phyloP scores from a whole-genome alignment of 345 rosid species.

The Gossypium rotundifolium region DNA sequence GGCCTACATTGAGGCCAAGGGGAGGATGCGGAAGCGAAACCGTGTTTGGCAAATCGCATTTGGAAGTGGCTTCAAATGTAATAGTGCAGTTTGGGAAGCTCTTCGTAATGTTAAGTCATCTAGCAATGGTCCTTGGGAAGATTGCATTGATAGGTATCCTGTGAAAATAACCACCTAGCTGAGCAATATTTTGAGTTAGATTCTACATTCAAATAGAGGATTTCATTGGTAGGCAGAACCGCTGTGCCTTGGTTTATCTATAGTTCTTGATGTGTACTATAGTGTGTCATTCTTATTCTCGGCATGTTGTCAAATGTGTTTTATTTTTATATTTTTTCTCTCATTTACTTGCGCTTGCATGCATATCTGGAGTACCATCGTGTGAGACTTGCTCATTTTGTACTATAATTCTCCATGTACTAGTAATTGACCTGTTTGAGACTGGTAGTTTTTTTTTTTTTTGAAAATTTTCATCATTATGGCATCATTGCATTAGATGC shows the following conservation, averaged over 20 bases:
- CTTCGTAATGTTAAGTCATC: slow-evolving; percentile 32
- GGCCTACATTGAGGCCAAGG: slow-evolving; percentile 46
- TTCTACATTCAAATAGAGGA: not conserved
- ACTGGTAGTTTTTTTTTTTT: not conserved
- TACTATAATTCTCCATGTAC: not conserved
- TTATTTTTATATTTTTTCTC: not conserved
- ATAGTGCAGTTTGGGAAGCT: slow-evolving; percentile 42
- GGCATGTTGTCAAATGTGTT: not conserved
- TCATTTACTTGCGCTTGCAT: not conserved
- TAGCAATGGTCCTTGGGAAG: slow-evolving; percentile 28
- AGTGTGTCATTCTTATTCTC: not conserved
- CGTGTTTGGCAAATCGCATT: slow-evolving; percentile 32
- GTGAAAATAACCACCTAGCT: slow-evolving; percentile 28
- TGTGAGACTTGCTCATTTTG: not conserved
- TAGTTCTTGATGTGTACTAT: slow-evolving; percentile 1
- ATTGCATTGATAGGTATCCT: slow-evolving; percentile 31
- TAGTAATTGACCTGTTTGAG: not conserved
- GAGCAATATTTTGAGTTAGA: not conserved
- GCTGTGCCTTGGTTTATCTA: not conserved
- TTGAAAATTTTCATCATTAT: not conserved
- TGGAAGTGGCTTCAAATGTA: slow-evolving; percentile 51
- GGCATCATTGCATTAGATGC: not conserved
- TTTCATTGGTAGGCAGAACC: not conserved
- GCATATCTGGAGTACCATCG: not conserved
- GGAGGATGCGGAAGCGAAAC: slow-evolving; percentile 35